phyloP scores from a whole-genome alignment of 2,329 filamentous ascomycete genomes.

The Diplodia sapinea region DNA sequence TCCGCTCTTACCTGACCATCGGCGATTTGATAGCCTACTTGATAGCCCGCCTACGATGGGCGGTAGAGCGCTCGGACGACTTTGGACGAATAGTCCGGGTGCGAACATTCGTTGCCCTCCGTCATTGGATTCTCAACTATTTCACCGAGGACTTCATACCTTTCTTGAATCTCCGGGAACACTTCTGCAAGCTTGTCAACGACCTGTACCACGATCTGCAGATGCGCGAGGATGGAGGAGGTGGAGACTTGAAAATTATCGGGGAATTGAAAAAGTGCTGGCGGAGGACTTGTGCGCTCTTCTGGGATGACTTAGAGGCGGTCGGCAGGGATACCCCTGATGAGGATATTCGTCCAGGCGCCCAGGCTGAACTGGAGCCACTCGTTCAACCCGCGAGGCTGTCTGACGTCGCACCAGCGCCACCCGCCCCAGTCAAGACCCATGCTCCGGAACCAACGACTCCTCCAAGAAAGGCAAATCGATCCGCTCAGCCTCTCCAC shows the following conservation, averaged over 20 bases:
- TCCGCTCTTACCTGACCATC: conserved; percentile 81
- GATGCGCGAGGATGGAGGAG: conserved; percentile 58
- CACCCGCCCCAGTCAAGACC: background rate
- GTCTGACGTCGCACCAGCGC: background rate
- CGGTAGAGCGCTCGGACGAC: conserved; percentile 78
- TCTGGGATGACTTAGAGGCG: conserved; percentile 80
- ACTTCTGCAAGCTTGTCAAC: conserved; percentile 84
- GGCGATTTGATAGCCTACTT: conserved; percentile 81
- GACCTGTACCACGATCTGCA: conserved; percentile 60
- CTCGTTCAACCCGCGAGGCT: background rate
- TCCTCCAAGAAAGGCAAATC: conserved; percentile 14
- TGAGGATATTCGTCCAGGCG: conserved; percentile 75
- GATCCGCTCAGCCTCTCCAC: background rate
- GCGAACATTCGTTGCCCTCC: conserved; percentile 89
- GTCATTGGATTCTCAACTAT: conserved; percentile 98
- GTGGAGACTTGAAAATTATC: conserved; percentile 81
- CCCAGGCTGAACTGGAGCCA: conserved; percentile 58
- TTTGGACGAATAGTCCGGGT: conserved; percentile 93
- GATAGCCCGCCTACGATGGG: conserved; percentile 85
- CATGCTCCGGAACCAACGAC: conserved; percentile 9
- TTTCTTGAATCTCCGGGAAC: conserved; percentile 72
- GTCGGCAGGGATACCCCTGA: conserved; percentile 65
- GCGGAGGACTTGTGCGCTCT: conserved; percentile 86
- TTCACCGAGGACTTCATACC: conserved; percentile 92
- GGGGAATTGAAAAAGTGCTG: conserved; percentile 96